phyloP scores from a whole-genome alignment of 768 basidiomycete genomes.

The Phylloporus sp. region DNA sequence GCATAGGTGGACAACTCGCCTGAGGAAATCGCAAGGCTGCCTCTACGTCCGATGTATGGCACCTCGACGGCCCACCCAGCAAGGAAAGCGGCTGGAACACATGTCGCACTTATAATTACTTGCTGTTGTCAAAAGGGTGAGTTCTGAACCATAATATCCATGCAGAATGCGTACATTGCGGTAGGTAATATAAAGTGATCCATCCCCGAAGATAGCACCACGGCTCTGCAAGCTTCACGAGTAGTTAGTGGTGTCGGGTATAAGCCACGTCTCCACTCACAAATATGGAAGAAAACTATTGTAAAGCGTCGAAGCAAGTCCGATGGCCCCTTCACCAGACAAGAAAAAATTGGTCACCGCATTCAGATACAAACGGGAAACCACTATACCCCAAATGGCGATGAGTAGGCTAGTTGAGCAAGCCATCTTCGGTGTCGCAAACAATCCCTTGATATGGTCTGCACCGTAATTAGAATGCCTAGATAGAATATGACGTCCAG shows the following conservation, averaged over 20 bases:
- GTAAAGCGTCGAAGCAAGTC: slow-evolving; percentile 71
- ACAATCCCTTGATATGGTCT: slow-evolving; percentile 55
- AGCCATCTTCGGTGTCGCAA: slow-evolving; percentile 59
- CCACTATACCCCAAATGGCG: slow-evolving; percentile 41
- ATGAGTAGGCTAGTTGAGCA: slow-evolving; percentile 63
- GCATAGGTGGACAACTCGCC: slow-evolving; percentile 38
- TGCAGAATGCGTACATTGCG: slow-evolving; percentile 48
- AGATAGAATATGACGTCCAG: slow-evolving; percentile 30
- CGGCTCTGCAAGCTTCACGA: slow-evolving; percentile 49
- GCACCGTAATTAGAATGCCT: slow-evolving; percentile 38
- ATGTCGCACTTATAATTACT: slow-evolving; percentile 64
- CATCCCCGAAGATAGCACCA: slow-evolving; percentile 67
- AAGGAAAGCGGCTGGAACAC: slow-evolving; percentile 67
- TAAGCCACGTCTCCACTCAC: slow-evolving; percentile 32
- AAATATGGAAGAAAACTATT: slow-evolving; percentile 51
- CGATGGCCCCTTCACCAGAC: slow-evolving; percentile 55
- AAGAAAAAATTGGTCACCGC: slow-evolving; percentile 10
- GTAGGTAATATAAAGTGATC: slow-evolving; percentile 66
- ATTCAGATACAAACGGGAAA: not conserved
- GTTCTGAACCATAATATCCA: slow-evolving; percentile 3
- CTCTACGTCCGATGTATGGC: slow-evolving; percentile 59
- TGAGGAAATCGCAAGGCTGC: slow-evolving; percentile 62
- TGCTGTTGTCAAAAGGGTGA: slow-evolving; percentile 41
- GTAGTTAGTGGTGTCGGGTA: not conserved
- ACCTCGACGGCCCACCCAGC: slow-evolving; percentile 71